A percentile compares a stretch with the other conserved stretches of the same genome.
Conservation (phyloP, 768 basidiomycete species). For the Mycena polygramma region DNA sequence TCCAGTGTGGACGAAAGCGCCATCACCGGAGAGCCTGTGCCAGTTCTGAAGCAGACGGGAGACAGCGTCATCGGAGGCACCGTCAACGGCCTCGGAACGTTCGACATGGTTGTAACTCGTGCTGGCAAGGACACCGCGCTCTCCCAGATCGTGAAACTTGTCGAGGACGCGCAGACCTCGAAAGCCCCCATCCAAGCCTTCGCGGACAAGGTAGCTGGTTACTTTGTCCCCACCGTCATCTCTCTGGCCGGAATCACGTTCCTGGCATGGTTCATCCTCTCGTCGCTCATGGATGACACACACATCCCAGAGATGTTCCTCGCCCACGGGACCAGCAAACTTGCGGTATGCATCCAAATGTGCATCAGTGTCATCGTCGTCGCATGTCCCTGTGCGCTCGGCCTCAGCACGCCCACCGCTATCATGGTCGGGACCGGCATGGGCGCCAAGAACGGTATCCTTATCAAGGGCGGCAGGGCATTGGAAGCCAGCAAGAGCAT, state of each 20-base stretch:
- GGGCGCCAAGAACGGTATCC: constrained; percentile 95
- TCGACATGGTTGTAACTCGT: constrained; percentile 95
- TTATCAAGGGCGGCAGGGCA: constrained; percentile 97
- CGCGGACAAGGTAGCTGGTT: constrained; percentile 93
- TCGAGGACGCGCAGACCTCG: constrained; percentile 97
- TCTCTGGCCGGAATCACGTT: constrained; percentile 87
- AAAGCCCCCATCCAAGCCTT: constrained; percentile 99
- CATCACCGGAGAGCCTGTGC: constrained; percentile 94
- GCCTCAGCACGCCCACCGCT: constrained; percentile 95
- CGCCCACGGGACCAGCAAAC: constrained; percentile 82
- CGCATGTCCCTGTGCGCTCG: constrained; percentile 97
- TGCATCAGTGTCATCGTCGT: constrained; percentile 99
- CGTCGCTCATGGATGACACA: constrained; percentile 66
- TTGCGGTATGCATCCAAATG: constrained; percentile 94
- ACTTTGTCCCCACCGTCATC: constrained; percentile 95
- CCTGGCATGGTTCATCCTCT: constrained; percentile 83
- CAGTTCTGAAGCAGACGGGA: constrained; percentile 86
- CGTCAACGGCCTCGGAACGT: constrained; percentile 96
- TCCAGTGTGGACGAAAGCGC: constrained; percentile 97
- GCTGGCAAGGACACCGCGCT: constrained; percentile 97
- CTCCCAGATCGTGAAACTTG: constrained; percentile 95
- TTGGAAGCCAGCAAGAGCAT: constrained; percentile 91
- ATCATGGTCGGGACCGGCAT: constrained; percentile 99
- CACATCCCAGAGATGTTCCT: constrained; percentile 88
- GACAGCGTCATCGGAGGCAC: constrained; percentile 96